phyloP scores from a whole-genome alignment of 805 yeast genomes.

The Sugiyamaella boreocaroliniensis region DNA sequence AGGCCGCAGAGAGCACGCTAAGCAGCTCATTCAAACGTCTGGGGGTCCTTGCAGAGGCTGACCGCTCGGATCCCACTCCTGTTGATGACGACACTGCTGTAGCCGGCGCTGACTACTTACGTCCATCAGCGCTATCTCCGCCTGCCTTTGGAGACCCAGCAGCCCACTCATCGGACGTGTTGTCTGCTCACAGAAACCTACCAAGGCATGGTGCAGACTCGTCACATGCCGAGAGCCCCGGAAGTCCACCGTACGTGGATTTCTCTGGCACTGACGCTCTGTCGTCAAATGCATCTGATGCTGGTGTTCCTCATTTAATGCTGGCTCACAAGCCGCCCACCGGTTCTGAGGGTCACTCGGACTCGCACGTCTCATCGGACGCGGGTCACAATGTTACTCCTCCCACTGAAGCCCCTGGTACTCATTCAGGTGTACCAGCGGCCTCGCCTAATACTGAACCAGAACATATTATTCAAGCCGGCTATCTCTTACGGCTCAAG shows the following conservation, averaged over 20 bases:
- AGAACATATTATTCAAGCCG: constrained; percentile 38
- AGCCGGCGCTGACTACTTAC: background rate
- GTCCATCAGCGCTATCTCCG: background rate
- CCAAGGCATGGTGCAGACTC: background rate
- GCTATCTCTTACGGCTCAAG: constrained; percentile 36
- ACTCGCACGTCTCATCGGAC: constrained; percentile 6
- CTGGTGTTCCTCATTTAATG: background rate
- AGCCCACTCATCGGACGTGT: background rate
- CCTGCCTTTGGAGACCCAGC: background rate
- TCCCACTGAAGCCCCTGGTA: constrained; percentile 6
- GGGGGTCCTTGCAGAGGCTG: constrained; percentile 1
- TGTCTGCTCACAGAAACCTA: background rate
- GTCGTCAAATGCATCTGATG: constrained; percentile 10
- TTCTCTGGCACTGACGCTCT: constrained; percentile 16
- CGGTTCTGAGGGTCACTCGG: background rate
- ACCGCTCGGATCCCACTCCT: background rate
- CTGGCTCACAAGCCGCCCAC: constrained; percentile 8
- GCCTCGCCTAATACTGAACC: constrained; percentile 7
- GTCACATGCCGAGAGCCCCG: background rate
- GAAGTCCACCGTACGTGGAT: constrained; percentile 8
- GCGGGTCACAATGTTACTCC: constrained; percentile 3
- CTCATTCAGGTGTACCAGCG: too few species aligned
- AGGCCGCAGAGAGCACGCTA: constrained; percentile 15
- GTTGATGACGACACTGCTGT: background rate
- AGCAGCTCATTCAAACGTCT: constrained; percentile 13